Percentiles rank a stretch among this genome's conserved stretches.
These are phyloP conservation scores for Skeletonema marinoi DNA, from an alignment of 108 stramenopile genomes.

Conservation along the genomic window DNA sequence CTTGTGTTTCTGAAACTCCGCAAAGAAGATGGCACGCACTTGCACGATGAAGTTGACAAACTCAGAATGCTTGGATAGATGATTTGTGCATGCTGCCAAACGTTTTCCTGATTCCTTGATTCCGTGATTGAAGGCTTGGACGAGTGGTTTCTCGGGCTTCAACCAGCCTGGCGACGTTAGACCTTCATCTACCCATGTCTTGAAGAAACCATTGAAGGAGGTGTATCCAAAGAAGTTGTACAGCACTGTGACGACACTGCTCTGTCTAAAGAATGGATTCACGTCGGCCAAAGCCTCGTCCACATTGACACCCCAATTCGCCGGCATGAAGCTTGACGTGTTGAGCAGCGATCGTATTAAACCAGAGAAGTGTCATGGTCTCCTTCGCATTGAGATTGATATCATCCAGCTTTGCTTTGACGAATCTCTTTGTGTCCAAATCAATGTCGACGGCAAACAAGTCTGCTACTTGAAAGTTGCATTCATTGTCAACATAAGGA, in stretches of 20 bases:
- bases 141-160: background rate
- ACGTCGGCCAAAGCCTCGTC: background rate
- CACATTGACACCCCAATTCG: slow-evolving; percentile 46
- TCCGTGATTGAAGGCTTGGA: slow-evolving; percentile 23
- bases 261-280: slow-evolving; percentile 7
- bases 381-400: slow-evolving; percentile 23
- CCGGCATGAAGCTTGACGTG: slow-evolving; percentile 48
- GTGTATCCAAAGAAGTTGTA: slow-evolving; percentile 48
- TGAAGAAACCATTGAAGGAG: slow-evolving; percentile 19
- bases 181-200: slow-evolving; percentile 28
- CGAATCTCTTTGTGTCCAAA: slow-evolving; percentile 39
- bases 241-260: slow-evolving; percentile 26
- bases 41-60: slow-evolving; percentile 40
- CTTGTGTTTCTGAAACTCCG: slow-evolving; percentile 35
- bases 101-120: slow-evolving; percentile 19
- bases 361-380: slow-evolving; percentile 34
- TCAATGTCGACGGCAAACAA: slow-evolving; percentile 17
- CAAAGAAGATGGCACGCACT: slow-evolving; percentile 34
- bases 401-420: slow-evolving; percentile 41
- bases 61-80: slow-evolving; percentile 22
- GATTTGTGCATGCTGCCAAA: slow-evolving; percentile 30
- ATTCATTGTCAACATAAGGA: slow-evolving; percentile 24
- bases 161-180: slow-evolving; percentile 23
- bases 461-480: too few relatives aligned
- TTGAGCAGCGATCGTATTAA: slow-evolving; percentile 39